A percentile compares a stretch with the other conserved stretches of the same genome.
Evolutionary conservation across 2,329 filamentous ascomycete species (phyloP).

Genomic region (Thielaviopsis ethacetica): DNA sequence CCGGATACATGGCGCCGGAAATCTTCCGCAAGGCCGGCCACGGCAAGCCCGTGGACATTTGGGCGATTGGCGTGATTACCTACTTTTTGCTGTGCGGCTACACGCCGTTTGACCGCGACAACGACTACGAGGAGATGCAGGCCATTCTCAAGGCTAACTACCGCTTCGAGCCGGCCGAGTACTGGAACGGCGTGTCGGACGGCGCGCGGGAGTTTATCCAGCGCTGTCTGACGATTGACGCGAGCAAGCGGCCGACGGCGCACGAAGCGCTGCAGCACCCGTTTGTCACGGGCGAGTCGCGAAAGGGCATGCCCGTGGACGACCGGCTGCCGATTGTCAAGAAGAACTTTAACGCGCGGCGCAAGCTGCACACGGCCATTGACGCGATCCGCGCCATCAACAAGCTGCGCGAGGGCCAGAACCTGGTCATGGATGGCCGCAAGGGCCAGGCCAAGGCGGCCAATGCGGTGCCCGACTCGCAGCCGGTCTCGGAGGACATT

Average conservation of each 20-base stretch:
- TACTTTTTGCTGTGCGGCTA: slow-evolving; percentile 98
- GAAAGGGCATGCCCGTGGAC: slow-evolving; percentile 34
- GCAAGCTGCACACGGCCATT: slow-evolving; percentile 53
- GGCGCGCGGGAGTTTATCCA: slow-evolving; percentile 84
- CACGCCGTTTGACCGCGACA: slow-evolving; percentile 94
- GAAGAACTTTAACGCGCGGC: slow-evolving; percentile 58
- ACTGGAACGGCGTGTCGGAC: slow-evolving; percentile 86
- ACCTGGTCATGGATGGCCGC: slow-evolving; percentile 42
- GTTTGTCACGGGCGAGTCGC: slow-evolving; percentile 41
- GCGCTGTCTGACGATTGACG: slow-evolving; percentile 80
- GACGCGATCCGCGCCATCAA: slow-evolving; percentile 57
- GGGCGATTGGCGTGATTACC: slow-evolving; percentile 96
- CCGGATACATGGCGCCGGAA: slow-evolving; percentile 97
- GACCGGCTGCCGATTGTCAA: slow-evolving; percentile 53
- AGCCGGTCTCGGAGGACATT: slow-evolving; percentile 9
- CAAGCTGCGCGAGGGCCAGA: slow-evolving; percentile 48
- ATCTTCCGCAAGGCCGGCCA: slow-evolving; percentile 99
- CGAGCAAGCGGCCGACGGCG: slow-evolving; percentile 72
- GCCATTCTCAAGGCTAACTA: slow-evolving; percentile 95
- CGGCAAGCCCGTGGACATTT: slow-evolving; percentile 94
- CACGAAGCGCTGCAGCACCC: slow-evolving; percentile 58
- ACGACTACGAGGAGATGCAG: slow-evolving; percentile 98
- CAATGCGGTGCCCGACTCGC: background rate
- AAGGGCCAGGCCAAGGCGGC: slow-evolving; percentile 1
- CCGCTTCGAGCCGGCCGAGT: slow-evolving; percentile 82